A percentile compares a stretch with the other conserved stretches of the same genome.
Conservation (phyloP, 1,284 basidiomycete genomes). For the Cutaneotrichosporon mucoides region DNA sequence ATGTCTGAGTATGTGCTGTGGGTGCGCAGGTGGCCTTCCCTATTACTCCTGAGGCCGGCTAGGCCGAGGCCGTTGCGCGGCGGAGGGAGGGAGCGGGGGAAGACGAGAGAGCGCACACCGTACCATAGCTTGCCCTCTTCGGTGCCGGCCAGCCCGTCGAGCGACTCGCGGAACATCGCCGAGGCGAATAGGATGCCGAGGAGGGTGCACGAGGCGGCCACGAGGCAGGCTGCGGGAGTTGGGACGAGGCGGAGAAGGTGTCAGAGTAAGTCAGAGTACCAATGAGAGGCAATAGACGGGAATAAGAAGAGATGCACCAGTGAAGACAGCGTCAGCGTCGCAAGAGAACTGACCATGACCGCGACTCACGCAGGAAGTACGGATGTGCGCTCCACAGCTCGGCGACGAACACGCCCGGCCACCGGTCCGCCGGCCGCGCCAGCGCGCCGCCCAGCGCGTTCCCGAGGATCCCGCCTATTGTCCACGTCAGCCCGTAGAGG, state of each 20-base stretch:
- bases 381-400: constrained; percentile 48
- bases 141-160: constrained; percentile 16
- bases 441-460: constrained; percentile 40
- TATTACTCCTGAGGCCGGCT: too few relatives aligned
- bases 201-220: constrained; percentile 45
- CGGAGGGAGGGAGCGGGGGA: too few relatives aligned
- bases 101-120: too few relatives aligned
- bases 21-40: not conserved
- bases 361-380: constrained; percentile 48
- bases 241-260: too few relatives aligned
- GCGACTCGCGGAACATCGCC: constrained; percentile 42
- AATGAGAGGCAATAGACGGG: too few relatives aligned
- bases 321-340: too few relatives aligned
- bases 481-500: constrained; percentile 47
- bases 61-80: not conserved
- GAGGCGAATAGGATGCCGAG: constrained; percentile 49
- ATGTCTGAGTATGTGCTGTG: not conserved
- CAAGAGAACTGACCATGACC: too few relatives aligned
- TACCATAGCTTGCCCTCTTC: not conserved
- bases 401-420: constrained; percentile 47
- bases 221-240: constrained; percentile 41
- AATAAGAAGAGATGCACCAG: too few relatives aligned
- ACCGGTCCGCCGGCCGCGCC: constrained; percentile 51
- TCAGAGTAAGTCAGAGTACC: too few relatives aligned
- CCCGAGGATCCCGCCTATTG: constrained; percentile 41